Base-by-base conservation (phyloP, 768 basidiomycete genomes). In the Trametes cingulata region DNA sequence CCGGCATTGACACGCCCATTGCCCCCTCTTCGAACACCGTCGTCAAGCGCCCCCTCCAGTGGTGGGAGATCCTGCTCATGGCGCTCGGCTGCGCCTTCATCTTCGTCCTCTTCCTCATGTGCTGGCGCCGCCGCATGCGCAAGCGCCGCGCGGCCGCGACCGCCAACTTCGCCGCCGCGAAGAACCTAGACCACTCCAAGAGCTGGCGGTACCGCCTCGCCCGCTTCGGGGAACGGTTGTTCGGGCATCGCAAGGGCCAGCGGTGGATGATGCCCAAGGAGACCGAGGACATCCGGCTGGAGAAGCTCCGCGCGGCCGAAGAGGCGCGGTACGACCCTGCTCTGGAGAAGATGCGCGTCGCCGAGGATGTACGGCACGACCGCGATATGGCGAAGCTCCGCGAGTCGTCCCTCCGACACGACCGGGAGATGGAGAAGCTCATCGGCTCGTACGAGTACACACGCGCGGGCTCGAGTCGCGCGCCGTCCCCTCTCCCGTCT, bases 41-140 rank as follows among this genome's bases (percentile, higher is more conserved):
- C 25, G 65, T 58, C 19, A 71, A 68, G 20, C 77, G 75, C 25
- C 65, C 77, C 22, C 75, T 92, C 9, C 75, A 76, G 60, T 93
- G 91, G 91, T 93, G 91, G 90, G 80, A 93, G 75, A 91, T 93
- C 65, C 76, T 93, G 56, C 81, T 93, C 56, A 93, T 93, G 88
- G 78, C 86, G 0, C 82, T 92, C 37, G 90, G 91, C 10, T 88
- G 87, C 68, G 86, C 86, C 15, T 89, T 93, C 73, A 86, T 93
- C 73, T 85, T 91, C 69, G 57, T 91, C 41, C 71, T 82, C 46
- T 71, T 91, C 61, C 68, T 93, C 60, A 80, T 84, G 76, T 80
- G 79, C 64, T 92, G 86, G 84, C 84, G 91, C 22, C 80, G 88
- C 17, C 84, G 82, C 50, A 85, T 85, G 40, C 84, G 84, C 70